Conservation (phyloP, 805 yeast species). For the Hanseniaspora lachancei region DNA sequence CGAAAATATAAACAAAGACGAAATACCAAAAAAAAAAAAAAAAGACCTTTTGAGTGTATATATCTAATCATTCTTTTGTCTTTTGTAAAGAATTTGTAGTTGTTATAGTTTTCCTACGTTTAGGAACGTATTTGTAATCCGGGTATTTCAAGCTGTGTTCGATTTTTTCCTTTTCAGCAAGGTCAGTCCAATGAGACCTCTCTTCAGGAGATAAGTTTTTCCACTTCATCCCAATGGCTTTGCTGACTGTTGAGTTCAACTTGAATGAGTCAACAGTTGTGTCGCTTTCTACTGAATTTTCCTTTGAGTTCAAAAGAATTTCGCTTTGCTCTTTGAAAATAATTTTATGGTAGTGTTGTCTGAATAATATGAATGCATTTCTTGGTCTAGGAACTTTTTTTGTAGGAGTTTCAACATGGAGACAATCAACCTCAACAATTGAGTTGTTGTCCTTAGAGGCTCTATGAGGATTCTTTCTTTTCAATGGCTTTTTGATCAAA, state of each 20-base stretch:
- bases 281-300: not conserved
- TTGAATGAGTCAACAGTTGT: conserved; percentile 30
- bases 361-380: conserved; percentile 72
- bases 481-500: not conserved
- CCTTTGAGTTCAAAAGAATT: not conserved
- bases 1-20: too few species aligned
- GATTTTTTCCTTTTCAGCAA: conserved; percentile 73
- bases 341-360: conserved; percentile 64
- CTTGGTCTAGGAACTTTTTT: conserved; percentile 60
- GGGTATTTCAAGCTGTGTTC: conserved; percentile 77
- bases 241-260: conserved; percentile 33
- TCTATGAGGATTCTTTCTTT: not conserved
- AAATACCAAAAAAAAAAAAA: too few species aligned
- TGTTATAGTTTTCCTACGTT: conserved; percentile 28
- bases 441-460: not conserved
- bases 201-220: conserved; percentile 37
- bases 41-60: not conserved
- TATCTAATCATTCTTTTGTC: not conserved
- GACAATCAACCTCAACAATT: conserved; percentile 5
- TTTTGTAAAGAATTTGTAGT: not conserved
- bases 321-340: conserved; percentile 9
- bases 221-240: conserved; percentile 43
- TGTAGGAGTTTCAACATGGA: conserved; percentile 4
- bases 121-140: conserved; percentile 71
- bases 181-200: conserved; percentile 63